Evolutionary conservation across 306 rosid genomes (phyloP).

Genomic region (Styphnolobium japonicum): DNA sequence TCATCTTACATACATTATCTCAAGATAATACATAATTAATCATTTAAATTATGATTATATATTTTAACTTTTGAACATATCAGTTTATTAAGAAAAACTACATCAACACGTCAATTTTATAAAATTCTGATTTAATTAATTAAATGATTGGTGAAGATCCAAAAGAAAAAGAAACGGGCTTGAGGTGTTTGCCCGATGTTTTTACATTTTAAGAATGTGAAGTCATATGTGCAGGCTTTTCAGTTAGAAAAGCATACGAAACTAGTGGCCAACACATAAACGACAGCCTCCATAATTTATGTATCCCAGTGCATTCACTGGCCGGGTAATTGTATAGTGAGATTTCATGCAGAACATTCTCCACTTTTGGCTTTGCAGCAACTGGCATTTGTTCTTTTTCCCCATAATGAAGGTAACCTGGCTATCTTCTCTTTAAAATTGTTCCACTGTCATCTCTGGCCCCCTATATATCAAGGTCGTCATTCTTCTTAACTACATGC

Average conservation of each 20-base stretch:
- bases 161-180: neutral
- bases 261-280: conserved; percentile 1
- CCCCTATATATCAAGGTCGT: neutral
- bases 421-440: neutral
- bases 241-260: neutral
- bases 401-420: conserved; percentile 10
- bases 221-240: neutral
- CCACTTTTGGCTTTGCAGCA: conserved; percentile 10
- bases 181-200: neutral
- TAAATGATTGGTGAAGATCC: neutral
- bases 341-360: conserved; percentile 24
- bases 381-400: neutral
- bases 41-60: no score
- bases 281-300: neutral
- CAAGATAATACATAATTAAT: no score
- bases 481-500: neutral
- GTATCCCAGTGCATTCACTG: neutral
- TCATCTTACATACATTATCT: neutral
- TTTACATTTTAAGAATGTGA: neutral
- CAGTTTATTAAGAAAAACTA: neutral
- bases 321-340: neutral
- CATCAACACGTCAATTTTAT: neutral
- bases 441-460: neutral
- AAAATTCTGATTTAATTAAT: neutral
- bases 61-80: no score